phyloP scores from a whole-genome alignment of 331 rosid genomes.

The Ulmus americana region DNA sequence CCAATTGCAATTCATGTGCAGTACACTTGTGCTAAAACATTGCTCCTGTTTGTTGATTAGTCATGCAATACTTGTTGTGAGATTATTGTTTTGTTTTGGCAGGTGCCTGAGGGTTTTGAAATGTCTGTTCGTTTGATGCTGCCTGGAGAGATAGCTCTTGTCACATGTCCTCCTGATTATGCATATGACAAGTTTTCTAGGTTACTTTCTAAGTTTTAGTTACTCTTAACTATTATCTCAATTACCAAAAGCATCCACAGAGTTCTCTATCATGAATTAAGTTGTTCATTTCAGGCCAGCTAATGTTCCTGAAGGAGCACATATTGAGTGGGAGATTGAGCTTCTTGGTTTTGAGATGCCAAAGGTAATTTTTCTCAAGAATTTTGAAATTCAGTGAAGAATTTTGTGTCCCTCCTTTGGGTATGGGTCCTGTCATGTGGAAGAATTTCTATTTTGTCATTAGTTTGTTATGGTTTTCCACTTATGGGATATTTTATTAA shows the following conservation, averaged over 20 bases:
- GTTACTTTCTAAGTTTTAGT: slow-evolving; percentile 31
- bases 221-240: slow-evolving; percentile 3
- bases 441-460: background rate
- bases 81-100: slow-evolving; percentile 13
- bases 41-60: slow-evolving; percentile 1
- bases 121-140: slow-evolving; percentile 89
- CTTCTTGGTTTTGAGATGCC: slow-evolving; percentile 95
- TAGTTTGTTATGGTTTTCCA: background rate
- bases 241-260: background rate
- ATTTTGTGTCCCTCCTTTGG: background rate
- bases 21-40: background rate
- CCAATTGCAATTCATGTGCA: background rate
- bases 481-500: background rate
- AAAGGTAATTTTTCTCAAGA: slow-evolving; percentile 37
- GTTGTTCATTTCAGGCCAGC: slow-evolving; percentile 50
- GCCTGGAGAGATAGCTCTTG: slow-evolving; percentile 85
- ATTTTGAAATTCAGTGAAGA: background rate
- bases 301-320: slow-evolving; percentile 80
- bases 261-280: background rate
- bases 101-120: slow-evolving; percentile 96
- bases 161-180: slow-evolving; percentile 91
- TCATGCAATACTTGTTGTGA: slow-evolving; percentile 3
- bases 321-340: slow-evolving; percentile 90
- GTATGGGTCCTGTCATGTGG: background rate
- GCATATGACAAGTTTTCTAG: slow-evolving; percentile 91